Conservation (phyloP, 768 basidiomycete species). For the Melanogaster broomeanus region DNA sequence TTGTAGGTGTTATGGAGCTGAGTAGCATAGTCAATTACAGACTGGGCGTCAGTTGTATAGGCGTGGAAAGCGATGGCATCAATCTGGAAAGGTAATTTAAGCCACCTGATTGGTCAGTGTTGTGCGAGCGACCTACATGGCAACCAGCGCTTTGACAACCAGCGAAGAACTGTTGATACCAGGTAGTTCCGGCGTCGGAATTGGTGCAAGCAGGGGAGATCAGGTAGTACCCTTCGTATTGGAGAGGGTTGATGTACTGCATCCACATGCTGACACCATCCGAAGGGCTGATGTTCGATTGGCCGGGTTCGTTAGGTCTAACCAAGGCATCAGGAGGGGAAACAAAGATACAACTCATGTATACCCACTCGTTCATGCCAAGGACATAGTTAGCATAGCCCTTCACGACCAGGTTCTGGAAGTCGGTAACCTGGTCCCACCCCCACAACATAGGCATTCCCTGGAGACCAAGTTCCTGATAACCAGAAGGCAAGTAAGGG, state of each 20-base stretch:
- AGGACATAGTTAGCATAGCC: constrained; percentile 54
- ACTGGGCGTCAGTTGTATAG: constrained; percentile 54
- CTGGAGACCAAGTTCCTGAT: constrained; percentile 40
- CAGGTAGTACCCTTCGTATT: constrained; percentile 54
- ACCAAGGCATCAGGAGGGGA: neutral
- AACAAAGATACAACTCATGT: neutral
- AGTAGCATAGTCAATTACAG: constrained; percentile 54
- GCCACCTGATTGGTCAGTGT: neutral
- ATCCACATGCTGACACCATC: constrained; percentile 58
- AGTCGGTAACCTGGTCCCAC: constrained; percentile 42
- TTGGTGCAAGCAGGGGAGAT: constrained; percentile 71
- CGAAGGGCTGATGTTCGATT: constrained; percentile 59
- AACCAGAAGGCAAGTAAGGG: constrained; percentile 38
- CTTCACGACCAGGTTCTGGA: constrained; percentile 42
- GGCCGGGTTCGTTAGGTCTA: constrained; percentile 67
- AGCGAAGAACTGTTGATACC: constrained; percentile 62
- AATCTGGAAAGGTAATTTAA: constrained; percentile 40
- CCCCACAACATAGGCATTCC: constrained; percentile 76
- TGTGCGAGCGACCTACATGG: constrained; percentile 40
- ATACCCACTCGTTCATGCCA: constrained; percentile 74
- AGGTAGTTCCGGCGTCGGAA: constrained; percentile 54
- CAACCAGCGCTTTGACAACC: constrained; percentile 46
- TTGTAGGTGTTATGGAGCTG: constrained; percentile 46
- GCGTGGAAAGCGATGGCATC: constrained; percentile 63
- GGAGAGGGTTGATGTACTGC: constrained; percentile 60